Evolutionary conservation across 2,329 filamentous ascomycete species (phyloP).

Genomic region (Mollisia scopiformis): DNA sequence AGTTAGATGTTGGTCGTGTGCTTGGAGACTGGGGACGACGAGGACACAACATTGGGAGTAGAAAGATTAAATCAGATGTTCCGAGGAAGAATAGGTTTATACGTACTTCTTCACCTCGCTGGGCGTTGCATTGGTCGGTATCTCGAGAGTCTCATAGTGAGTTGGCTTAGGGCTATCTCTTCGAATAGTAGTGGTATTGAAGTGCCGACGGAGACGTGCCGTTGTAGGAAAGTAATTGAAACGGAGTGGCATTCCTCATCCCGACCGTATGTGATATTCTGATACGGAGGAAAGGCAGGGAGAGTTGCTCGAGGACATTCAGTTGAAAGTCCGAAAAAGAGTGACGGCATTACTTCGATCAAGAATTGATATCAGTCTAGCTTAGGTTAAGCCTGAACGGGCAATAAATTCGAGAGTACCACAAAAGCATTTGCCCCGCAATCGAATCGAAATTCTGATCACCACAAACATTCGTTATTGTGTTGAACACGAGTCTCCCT

Average conservation of each 20-base stretch:
- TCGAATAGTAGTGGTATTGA: conserved; percentile 47
- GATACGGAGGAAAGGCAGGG: not conserved
- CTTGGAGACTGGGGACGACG: not conserved
- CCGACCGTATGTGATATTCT: conserved; percentile 35
- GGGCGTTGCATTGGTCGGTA: conserved; percentile 70
- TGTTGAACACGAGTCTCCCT: not conserved
- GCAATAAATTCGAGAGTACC: too few relatives aligned
- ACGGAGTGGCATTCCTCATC: conserved; percentile 67
- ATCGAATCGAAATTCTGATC: not conserved
- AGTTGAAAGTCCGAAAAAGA: not conserved
- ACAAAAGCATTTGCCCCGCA: not conserved
- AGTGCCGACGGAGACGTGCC: conserved; percentile 30
- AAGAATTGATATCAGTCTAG: not conserved
- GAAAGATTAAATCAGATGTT: too few relatives aligned
- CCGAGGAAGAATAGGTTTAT: not conserved
- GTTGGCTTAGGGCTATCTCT: conserved; percentile 48
- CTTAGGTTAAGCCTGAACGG: not conserved
- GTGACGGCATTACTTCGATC: not conserved
- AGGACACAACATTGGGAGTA: not conserved
- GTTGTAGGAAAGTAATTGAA: conserved; percentile 27
- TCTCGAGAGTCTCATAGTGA: conserved; percentile 81
- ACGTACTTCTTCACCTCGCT: conserved; percentile 82
- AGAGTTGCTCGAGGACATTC: not conserved
- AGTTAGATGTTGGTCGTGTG: not conserved
- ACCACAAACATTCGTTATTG: not conserved